phyloP scores from a whole-genome alignment of 495 filamentous ascomycete genomes.

The Neurospora sublineolata region DNA sequence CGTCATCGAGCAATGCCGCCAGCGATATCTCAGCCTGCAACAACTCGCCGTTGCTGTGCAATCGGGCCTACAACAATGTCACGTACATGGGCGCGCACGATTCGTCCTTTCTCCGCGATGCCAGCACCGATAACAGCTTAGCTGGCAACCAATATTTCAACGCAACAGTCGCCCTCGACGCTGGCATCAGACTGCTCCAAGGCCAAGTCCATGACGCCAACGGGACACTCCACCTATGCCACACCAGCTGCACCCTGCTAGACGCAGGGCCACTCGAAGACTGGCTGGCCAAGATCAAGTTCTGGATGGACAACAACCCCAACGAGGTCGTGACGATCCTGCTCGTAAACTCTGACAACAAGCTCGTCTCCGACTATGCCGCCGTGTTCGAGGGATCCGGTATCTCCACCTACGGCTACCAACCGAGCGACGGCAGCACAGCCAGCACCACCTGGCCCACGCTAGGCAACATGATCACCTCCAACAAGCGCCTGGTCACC shows the following conservation, averaged over 20 bases:
- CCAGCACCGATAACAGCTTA: constrained; percentile 38
- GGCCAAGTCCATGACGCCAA: constrained; percentile 51
- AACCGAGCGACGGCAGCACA: constrained; percentile 32
- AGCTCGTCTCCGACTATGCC: constrained; percentile 38
- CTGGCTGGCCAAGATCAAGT: constrained; percentile 47
- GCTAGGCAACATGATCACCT: constrained; percentile 46
- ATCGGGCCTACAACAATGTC: constrained; percentile 50
- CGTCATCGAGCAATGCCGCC: constrained; percentile 2
- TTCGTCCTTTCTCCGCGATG: constrained; percentile 50
- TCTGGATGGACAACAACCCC: constrained; percentile 53
- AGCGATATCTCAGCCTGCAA: constrained; percentile 44
- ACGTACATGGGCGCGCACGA: constrained; percentile 62
- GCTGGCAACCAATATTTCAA: constrained; percentile 58
- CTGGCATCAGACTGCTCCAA: constrained; percentile 59
- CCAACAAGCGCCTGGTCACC: constrained; percentile 48
- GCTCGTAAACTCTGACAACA: constrained; percentile 54
- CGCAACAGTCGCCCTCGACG: constrained; percentile 51
- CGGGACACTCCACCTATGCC: constrained; percentile 49
- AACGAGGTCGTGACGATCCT: constrained; percentile 61
- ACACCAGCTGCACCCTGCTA: constrained; percentile 51
- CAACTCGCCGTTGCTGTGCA: constrained; percentile 51
- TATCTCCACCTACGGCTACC: constrained; percentile 48
- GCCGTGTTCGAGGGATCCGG: constrained; percentile 42
- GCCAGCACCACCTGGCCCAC: constrained; percentile 51
- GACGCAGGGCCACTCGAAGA: constrained; percentile 49